These are phyloP conservation scores for Ustilago esculenta DNA, from an alignment of 1,284 basidiomycete genomes.

Conservation along the genomic window DNA sequence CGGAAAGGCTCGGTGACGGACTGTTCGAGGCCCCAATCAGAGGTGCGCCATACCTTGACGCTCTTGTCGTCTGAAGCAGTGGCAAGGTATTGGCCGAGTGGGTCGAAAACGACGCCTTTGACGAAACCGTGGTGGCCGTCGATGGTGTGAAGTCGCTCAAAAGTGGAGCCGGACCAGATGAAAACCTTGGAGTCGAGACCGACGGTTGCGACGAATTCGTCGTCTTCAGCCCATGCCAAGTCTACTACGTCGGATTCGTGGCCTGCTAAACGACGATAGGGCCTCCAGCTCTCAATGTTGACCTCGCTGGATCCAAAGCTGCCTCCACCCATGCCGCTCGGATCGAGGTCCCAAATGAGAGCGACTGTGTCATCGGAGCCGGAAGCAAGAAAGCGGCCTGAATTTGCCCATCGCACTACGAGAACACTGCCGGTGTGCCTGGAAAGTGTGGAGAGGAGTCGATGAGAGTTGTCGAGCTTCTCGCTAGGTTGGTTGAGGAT, in stretches of 20 bases:
- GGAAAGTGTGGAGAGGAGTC: slow-evolving; percentile 86
- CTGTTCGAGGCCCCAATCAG: slow-evolving; percentile 86
- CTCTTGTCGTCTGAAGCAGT: slow-evolving; percentile 90
- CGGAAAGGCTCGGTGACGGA: slow-evolving; percentile 89
- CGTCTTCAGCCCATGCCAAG: slow-evolving; percentile 89
- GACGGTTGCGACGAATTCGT: slow-evolving; percentile 84
- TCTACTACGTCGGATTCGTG: slow-evolving; percentile 88
- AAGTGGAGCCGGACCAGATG: slow-evolving; percentile 74
- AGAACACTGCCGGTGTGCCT: slow-evolving; percentile 95
- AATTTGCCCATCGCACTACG: slow-evolving; percentile 93
- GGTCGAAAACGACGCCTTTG: slow-evolving; percentile 98
- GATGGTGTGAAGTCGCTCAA: slow-evolving; percentile 75
- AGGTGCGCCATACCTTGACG: slow-evolving; percentile 95
- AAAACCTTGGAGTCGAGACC: slow-evolving; percentile 90
- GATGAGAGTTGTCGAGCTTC: slow-evolving; percentile 78
- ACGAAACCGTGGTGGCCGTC: slow-evolving; percentile 94
- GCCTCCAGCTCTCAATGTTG: slow-evolving; percentile 92
- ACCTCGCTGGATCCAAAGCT: slow-evolving; percentile 61
- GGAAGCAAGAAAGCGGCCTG: slow-evolving; percentile 90
- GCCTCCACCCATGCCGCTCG: slow-evolving; percentile 46
- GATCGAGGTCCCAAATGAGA: slow-evolving; percentile 95
- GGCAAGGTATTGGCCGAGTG: slow-evolving; percentile 87
- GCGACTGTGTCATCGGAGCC: slow-evolving; percentile 95
- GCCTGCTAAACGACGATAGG: slow-evolving; percentile 86
- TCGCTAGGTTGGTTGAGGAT: slow-evolving; percentile 82